Base-by-base conservation (phyloP, 768 basidiomycete genomes). In the Tricholoma sp. region DNA sequence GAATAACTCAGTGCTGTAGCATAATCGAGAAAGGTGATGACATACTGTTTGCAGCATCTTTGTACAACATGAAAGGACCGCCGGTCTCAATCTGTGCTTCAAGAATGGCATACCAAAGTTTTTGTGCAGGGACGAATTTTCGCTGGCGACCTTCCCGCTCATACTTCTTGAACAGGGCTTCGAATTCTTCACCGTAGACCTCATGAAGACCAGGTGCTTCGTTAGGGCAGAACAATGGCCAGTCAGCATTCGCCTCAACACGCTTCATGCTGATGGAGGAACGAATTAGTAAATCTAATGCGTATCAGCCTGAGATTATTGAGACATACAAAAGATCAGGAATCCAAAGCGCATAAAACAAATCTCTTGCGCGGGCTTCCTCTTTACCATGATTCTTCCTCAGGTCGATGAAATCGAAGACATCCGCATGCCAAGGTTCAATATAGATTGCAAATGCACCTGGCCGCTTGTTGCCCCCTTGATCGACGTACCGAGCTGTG, bases 301-400 rank as follows among this genome's bases (percentile, higher is more conserved):
- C 3, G 36, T 13, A 2, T 4, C 7, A 32, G 50, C 28, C 34
- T 24, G 0, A 55, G 33, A n/a, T 36, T 36, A 10, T 34, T 52
- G 18, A 18, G 2, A 65, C 89, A 66, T 65, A 93, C 91, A 98
- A 99, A 36, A 98, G 85, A 72, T 98, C 94, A 6, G 92, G 86
- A 58, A 98, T 92, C 97, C 97, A 98, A 33, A 98, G 84, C 1
- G 97, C 96, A 65, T 96, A 98, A 80, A 98, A 99, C 5, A 98
- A 78, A 70, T 98, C 97, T 41, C 96, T 86, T 13, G 97, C 97
- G 59, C 96, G 92, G 32, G 85, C 85, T 73, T 98, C 95, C 72
- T 98, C 97, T 71, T 98, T 98, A 53, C 96, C 97, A 64, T 98
- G 96, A 71, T 99, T 99, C 84, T 98, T 98, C 66, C 97, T 82